phyloP scores from a whole-genome alignment of 1,284 basidiomycete species.

The Sphagnurus paluster region DNA sequence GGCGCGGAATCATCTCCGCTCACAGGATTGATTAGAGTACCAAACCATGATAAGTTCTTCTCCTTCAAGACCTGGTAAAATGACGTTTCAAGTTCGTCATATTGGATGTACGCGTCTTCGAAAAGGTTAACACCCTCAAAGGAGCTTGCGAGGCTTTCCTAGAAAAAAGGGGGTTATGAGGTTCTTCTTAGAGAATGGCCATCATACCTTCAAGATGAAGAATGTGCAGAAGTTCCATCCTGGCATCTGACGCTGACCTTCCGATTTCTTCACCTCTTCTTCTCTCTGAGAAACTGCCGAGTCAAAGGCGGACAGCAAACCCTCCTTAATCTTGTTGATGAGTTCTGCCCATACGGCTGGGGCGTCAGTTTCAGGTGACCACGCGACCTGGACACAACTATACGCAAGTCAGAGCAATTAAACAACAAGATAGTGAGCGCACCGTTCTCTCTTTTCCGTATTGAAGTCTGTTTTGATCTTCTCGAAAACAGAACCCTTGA shows the following conservation, averaged over 20 bases:
- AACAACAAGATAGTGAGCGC: constrained; percentile 9
- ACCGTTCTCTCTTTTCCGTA: constrained; percentile 86
- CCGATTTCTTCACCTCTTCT: constrained; percentile 86
- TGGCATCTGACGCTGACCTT: constrained; percentile 83
- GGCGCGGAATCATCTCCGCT: constrained; percentile 80
- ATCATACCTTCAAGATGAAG: constrained; percentile 85
- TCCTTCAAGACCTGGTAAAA: constrained; percentile 83
- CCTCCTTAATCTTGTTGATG: constrained; percentile 88
- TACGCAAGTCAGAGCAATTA: constrained; percentile 17
- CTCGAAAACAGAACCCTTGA: constrained; percentile 85
- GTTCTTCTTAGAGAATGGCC: not conserved
- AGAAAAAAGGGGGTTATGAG: constrained; percentile 2
- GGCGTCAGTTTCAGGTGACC: constrained; percentile 68
- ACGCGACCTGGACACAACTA: constrained; percentile 81
- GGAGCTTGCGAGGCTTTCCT: constrained; percentile 94
- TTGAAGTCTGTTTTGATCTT: constrained; percentile 95
- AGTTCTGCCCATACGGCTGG: constrained; percentile 90
- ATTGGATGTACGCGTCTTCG: constrained; percentile 88
- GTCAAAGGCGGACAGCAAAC: constrained; percentile 82
- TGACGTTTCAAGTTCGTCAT: constrained; percentile 87
- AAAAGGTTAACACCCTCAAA: constrained; percentile 89
- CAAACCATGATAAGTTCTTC: constrained; percentile 89
- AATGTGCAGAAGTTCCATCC: constrained; percentile 98
- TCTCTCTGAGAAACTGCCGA: constrained; percentile 74
- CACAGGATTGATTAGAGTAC: constrained; percentile 72